Evolutionary conservation across 768 basidiomycete species (phyloP).

Genomic region (Russula olivacea): DNA sequence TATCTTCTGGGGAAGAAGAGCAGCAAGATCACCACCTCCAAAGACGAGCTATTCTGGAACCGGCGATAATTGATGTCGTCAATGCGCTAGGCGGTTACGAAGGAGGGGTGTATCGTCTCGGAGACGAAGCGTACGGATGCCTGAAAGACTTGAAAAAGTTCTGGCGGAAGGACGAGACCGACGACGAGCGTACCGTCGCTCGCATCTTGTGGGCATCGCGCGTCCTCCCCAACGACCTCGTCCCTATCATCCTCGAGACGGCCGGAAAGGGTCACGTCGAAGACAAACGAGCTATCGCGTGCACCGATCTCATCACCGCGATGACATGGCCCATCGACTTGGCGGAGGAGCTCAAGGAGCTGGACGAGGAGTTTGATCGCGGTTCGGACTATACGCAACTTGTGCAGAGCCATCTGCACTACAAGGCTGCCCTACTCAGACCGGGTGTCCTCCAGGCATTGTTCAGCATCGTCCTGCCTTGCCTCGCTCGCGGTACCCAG

Average conservation of each 20-base stretch:
- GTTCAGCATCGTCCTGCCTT: slow-evolving; percentile 71
- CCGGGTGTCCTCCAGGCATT: slow-evolving; percentile 66
- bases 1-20: slow-evolving; percentile 31
- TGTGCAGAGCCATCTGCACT: slow-evolving; percentile 71
- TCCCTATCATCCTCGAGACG: slow-evolving; percentile 78
- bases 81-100: slow-evolving; percentile 78
- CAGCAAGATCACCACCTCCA: slow-evolving; percentile 32
- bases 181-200: slow-evolving; percentile 94
- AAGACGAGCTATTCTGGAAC: slow-evolving; percentile 53
- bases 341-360: slow-evolving; percentile 88
- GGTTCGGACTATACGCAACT: slow-evolving; percentile 88
- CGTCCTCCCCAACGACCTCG: slow-evolving; percentile 77
- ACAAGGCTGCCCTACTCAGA: slow-evolving; percentile 75
- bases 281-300: slow-evolving; percentile 76
- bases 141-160: slow-evolving; percentile 91
- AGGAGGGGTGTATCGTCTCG: slow-evolving; percentile 59
- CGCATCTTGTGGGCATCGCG: slow-evolving; percentile 89
- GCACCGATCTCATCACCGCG: slow-evolving; percentile 86
- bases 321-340: slow-evolving; percentile 99
- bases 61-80: slow-evolving; percentile 67
- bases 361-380: slow-evolving; percentile 74
- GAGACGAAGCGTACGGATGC: slow-evolving; percentile 78
- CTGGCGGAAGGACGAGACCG: slow-evolving; percentile 94
- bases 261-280: slow-evolving; percentile 73
- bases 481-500: slow-evolving; percentile 60